Percentiles rank a stretch among this genome's conserved stretches.
Conservation (phyloP, 2,329 filamentous ascomycete species). For the Thelonectria discophora region DNA sequence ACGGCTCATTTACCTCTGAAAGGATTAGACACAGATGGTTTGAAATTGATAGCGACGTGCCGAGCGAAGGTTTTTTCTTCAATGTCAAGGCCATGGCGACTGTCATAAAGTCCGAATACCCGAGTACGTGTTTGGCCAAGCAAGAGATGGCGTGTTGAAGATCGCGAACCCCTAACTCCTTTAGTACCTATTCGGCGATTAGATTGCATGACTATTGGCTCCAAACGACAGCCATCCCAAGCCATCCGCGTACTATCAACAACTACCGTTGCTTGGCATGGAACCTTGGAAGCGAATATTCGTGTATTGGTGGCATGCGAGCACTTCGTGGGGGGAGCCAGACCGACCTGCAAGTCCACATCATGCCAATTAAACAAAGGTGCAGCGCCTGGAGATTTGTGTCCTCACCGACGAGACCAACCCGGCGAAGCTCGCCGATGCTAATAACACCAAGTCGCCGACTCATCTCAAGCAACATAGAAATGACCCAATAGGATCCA, state of each 20-base stretch:
- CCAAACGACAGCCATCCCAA: background rate
- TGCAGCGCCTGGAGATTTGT: no score
- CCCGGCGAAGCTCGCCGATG: background rate
- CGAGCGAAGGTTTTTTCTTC: no score
- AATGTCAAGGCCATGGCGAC: no score
- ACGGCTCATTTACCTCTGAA: background rate
- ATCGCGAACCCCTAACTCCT: background rate
- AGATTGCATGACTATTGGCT: conserved; percentile 5
- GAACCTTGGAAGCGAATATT: no score
- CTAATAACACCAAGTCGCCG: background rate
- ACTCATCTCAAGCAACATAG: no score
- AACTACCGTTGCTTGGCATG: background rate
- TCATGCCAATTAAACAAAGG: no score
- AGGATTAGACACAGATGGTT: background rate
- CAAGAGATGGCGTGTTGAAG: background rate
- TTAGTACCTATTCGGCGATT: background rate
- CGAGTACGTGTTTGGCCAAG: background rate
- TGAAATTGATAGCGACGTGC: no score
- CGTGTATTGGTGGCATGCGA: no score
- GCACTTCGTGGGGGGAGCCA: no score
- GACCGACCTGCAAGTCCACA: no score
- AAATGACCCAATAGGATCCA: no score
- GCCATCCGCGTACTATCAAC: background rate
- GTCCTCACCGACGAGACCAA: no score
- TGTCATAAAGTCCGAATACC: background rate